These are phyloP conservation scores for Alternaria panax DNA, from an alignment of 2,329 filamentous ascomycete species.

Conservation along the genomic window DNA sequence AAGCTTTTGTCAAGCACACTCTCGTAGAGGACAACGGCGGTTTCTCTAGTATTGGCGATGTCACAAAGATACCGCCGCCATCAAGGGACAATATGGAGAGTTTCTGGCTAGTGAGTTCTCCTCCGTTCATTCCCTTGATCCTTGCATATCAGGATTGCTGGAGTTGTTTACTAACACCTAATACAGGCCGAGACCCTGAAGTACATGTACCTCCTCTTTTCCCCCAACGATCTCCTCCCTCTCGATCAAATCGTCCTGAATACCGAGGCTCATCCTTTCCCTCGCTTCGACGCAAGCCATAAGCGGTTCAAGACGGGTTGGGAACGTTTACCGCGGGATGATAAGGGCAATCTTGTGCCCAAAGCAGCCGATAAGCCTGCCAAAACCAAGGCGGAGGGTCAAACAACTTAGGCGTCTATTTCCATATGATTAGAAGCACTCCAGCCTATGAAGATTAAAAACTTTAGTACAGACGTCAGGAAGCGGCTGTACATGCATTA, in stretches of 20 bases:
- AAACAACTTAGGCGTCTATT: not conserved
- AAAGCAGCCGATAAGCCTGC: conserved; percentile 18
- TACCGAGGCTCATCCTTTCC: conserved; percentile 92
- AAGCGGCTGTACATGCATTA: not conserved
- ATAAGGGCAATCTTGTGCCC: conserved; percentile 37
- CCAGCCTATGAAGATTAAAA: no score
- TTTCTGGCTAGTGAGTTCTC: conserved; percentile 84
- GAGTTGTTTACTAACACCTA: not conserved
- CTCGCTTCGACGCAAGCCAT: conserved; percentile 80
- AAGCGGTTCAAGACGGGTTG: conserved; percentile 80
- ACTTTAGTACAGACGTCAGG: no score
- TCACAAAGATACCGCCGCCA: conserved; percentile 72
- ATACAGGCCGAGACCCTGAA: conserved; percentile 89
- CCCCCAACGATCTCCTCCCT: conserved; percentile 79
- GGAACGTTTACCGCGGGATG: conserved; percentile 69
- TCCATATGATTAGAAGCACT: not conserved
- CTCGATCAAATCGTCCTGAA: conserved; percentile 91
- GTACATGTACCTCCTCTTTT: conserved; percentile 96
- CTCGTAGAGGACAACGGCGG: conserved; percentile 78
- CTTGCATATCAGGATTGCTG: not conserved
- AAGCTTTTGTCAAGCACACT: conserved; percentile 85
- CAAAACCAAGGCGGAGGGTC: not conserved
- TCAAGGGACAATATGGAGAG: conserved; percentile 95
- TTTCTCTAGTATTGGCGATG: conserved; percentile 82
- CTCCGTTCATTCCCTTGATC: not conserved